Evolutionary conservation across 2,329 filamentous ascomycete genomes (phyloP).

Genomic region (Colletotrichum gloeosporioides): DNA sequence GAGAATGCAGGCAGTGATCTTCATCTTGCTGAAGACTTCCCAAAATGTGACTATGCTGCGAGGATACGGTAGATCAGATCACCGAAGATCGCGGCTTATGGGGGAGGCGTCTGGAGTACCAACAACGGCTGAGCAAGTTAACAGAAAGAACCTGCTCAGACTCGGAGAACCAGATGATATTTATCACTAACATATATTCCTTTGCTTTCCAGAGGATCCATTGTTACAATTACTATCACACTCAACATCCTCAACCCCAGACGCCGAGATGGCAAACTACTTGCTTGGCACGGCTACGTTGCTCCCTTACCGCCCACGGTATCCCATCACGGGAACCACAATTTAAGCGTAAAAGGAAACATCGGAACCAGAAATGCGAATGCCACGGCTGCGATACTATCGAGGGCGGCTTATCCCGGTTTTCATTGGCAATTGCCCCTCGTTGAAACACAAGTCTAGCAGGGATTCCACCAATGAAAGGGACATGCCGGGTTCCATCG

Average conservation of each 20-base stretch:
- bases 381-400: background rate
- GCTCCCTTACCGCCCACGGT: background rate
- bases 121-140: background rate
- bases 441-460: background rate
- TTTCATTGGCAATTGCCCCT: background rate
- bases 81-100: background rate
- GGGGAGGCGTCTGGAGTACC: background rate
- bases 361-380: constrained; percentile 14
- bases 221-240: background rate
- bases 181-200: background rate
- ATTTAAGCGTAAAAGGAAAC: constrained; percentile 1
- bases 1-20: constrained; percentile 7
- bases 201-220: background rate
- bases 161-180: background rate
- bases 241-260: background rate
- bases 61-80: background rate
- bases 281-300: background rate
- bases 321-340: background rate
- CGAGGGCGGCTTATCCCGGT: background rate
- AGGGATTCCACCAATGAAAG: background rate
- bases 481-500: background rate
- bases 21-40: background rate
- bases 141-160: background rate
- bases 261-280: background rate
- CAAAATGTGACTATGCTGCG: background rate